Evolutionary conservation across 768 basidiomycete species (phyloP), one percentile per base, ranked within the genome.

Genomic region (Collybiopsis confluens): DNA sequence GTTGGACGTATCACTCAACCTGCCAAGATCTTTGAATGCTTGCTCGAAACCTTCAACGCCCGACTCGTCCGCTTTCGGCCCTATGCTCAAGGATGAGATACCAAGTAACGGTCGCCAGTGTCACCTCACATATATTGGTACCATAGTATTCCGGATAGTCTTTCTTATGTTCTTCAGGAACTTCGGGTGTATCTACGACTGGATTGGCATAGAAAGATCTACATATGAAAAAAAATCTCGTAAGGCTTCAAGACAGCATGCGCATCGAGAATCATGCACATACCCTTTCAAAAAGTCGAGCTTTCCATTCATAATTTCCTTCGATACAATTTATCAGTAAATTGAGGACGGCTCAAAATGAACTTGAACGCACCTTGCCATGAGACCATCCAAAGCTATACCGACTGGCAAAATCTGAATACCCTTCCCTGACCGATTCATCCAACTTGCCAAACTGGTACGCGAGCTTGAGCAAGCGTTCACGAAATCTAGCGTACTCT

Each of bases 311-410:
- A 98, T 97, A 43, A 95, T 83, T 77, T 98, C 96, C 85, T 91
- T 52, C 26, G 13, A 15, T 36, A 37, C 18, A 36, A 36, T 36
- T 16, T 36, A 36, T 8, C 45, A 9, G 5, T 47, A 11, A 47
- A 7, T 15, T 21, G 3, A 37, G 21, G 16, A n/a, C 23, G n/a
- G n/a, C n/a, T n/a, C 21, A 20, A 9, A 26, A 5, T 15, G 30
- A 48, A 8, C 35, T 20, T 21, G 38, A 43, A 65, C 13, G 48
- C 60, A 85, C 89, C 78, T 98, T 97, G 52, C 96, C 96, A 69
- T 96, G 91, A 41, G 88, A 91, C 96, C 96, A 98, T n/a, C 96
- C 96, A 68, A 94, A 98, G 65, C 87, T 90, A 64, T 92, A 97
- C 54, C 78, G 81, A 60, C 84, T 88, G 23, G 68, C 70, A 1